Conservation (phyloP, 1,284 basidiomycete genomes). For the Marasmius fiardii region DNA sequence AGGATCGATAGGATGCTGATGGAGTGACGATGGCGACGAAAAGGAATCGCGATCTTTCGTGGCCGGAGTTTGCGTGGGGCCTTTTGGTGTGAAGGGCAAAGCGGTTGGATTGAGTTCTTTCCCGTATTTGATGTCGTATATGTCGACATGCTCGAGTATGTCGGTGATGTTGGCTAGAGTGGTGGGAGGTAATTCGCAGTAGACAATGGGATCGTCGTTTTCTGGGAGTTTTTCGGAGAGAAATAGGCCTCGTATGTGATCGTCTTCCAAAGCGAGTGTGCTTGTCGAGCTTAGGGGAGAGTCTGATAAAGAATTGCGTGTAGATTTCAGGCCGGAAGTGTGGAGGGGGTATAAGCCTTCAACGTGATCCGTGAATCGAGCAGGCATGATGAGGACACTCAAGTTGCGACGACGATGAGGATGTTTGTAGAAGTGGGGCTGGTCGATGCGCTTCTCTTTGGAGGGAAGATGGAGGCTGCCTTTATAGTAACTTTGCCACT, state of each 20-base stretch:
- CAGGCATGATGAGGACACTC: neutral
- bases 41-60: neutral
- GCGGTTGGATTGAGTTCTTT: conserved; percentile 11
- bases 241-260: neutral
- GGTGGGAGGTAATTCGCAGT: neutral
- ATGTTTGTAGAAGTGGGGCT: neutral
- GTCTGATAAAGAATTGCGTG: neutral
- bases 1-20: neutral
- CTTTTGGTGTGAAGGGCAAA: conserved; percentile 3
- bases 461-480: no score
- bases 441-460: neutral
- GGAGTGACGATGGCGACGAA: neutral
- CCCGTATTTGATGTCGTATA: conserved; percentile 2
- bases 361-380: neutral
- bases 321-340: neutral
- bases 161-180: neutral
- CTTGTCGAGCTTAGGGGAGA: neutral
- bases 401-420: neutral
- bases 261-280: neutral
- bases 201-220: neutral
- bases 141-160: neutral
- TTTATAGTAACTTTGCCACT: no score
- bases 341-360: neutral
- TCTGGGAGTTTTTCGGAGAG: neutral
- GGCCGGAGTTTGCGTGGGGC: neutral